A percentile compares a stretch with the other conserved stretches of the same genome.
phyloP scores from a whole-genome alignment of 179 eudicot genomes.

The Beta lomatogona region DNA sequence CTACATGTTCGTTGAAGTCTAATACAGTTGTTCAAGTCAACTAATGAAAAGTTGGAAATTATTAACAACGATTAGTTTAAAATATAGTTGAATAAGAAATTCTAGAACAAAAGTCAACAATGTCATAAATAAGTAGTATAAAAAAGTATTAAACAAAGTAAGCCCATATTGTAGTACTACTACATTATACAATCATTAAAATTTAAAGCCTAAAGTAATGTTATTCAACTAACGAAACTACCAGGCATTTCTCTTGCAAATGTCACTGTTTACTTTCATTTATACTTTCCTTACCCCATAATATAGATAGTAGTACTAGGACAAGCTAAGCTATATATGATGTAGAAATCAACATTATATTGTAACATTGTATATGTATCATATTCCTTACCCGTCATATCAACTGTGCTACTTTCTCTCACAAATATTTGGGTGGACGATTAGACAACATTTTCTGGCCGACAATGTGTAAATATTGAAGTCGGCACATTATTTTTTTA shows the following conservation, averaged over 20 bases:
- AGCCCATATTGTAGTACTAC: constrained; percentile 4
- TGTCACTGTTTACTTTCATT: constrained; percentile 15
- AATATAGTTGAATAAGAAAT: not conserved
- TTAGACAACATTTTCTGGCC: constrained; percentile 15
- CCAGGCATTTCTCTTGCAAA: not conserved
- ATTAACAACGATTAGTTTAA: not conserved
- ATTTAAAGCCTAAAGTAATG: too few species aligned
- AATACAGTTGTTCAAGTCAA: constrained; percentile 5
- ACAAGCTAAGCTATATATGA: not conserved
- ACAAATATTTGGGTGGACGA: not conserved
- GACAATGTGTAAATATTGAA: not conserved
- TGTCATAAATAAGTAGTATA: not conserved
- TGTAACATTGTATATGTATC: constrained; percentile 4
- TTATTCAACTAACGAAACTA: constrained; percentile 8
- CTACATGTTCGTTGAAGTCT: not conserved
- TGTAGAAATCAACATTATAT: not conserved
- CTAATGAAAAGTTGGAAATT: not conserved
- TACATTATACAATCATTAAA: not conserved
- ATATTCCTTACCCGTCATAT: constrained; percentile 8
- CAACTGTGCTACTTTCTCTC: constrained; percentile 1
- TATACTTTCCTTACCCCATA: not conserved
- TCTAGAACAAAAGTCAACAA: constrained; percentile 30
- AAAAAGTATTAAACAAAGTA: constrained; percentile 1
- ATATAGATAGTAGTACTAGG: not conserved
- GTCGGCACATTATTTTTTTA: not conserved